phyloP scores from a whole-genome alignment of 257 asterid genomes.

The Przewalskia tangutica region DNA sequence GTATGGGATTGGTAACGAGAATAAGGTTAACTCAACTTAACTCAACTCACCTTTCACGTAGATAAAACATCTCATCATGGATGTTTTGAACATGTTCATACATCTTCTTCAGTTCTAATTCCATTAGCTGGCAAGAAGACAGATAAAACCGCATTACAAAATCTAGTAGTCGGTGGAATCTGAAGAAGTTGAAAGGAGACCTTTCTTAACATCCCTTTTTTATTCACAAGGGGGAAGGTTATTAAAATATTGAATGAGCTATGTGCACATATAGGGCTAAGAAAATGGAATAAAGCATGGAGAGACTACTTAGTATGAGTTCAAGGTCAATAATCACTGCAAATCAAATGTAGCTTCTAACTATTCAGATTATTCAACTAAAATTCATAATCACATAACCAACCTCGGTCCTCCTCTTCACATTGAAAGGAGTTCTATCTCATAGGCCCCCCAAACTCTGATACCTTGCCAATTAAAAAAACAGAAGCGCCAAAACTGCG shows the following conservation, averaged over 20 bases:
- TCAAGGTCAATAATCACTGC: neutral
- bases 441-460: neutral
- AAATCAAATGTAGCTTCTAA: neutral
- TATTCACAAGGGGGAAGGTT: neutral
- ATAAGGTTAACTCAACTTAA: conserved; percentile 13
- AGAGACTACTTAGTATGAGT: neutral
- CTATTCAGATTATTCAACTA: neutral
- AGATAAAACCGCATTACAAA: neutral
- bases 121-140: conserved; percentile 42
- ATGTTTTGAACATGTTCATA: conserved; percentile 41
- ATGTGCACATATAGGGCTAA: neutral
- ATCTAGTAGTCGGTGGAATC: neutral
- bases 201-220: neutral
- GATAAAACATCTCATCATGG: conserved; percentile 76
- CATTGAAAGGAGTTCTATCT: neutral
- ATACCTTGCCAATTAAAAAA: neutral
- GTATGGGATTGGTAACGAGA: neutral
- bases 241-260: neutral
- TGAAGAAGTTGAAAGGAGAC: neutral
- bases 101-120: conserved; percentile 67
- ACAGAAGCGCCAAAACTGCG: neutral
- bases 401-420: neutral
- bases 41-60: conserved; percentile 54
- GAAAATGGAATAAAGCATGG: neutral
- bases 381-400: neutral